Evolutionary conservation across 805 yeast species (phyloP).

Genomic region (Candida nanaspora): DNA sequence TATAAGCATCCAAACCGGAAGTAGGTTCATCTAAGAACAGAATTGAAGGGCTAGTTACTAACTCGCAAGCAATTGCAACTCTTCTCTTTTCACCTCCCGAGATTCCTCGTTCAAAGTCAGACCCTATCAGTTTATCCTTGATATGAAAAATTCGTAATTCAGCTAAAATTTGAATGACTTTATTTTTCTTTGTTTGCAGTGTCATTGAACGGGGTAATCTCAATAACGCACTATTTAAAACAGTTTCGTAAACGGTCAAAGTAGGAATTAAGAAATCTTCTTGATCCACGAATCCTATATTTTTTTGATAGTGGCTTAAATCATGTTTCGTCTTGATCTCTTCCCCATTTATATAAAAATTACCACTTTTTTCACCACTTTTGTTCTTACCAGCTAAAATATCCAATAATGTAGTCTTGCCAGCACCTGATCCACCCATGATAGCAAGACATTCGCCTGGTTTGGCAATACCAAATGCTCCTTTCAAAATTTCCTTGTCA

Average conservation of each 20-base stretch:
- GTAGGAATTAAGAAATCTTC: slow-evolving; percentile 90
- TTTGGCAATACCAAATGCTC: slow-evolving; percentile 66
- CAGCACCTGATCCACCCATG: slow-evolving; percentile 99
- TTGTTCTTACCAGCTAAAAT: slow-evolving; percentile 86
- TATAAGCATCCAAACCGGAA: slow-evolving; percentile 89
- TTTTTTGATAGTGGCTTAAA: slow-evolving; percentile 45
- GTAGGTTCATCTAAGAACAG: slow-evolving; percentile 89
- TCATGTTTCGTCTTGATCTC: slow-evolving; percentile 19
- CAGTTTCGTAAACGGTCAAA: slow-evolving; percentile 92
- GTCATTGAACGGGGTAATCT: slow-evolving; percentile 80
- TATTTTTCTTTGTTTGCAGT: slow-evolving; percentile 58
- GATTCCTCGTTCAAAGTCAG: slow-evolving; percentile 84
- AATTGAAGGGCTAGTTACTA: slow-evolving; percentile 82
- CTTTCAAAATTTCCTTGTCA: slow-evolving; percentile 46
- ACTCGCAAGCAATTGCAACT: slow-evolving; percentile 89
- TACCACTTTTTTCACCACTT: slow-evolving; percentile 63
- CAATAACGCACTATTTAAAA: slow-evolving; percentile 81
- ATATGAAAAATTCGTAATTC: slow-evolving; percentile 81
- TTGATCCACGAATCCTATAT: slow-evolving; percentile 93
- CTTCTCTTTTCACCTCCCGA: slow-evolving; percentile 91
- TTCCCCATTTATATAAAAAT: slow-evolving; percentile 71
- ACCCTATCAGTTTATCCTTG: slow-evolving; percentile 81
- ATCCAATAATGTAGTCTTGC: slow-evolving; percentile 89
- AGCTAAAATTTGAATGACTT: slow-evolving; percentile 78
- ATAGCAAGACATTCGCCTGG: slow-evolving; percentile 92